Evolutionary conservation across 352 stramenopile genomes (phyloP), one percentile per base, ranked within the genome.

Genomic region (Phytophthora meadii): DNA sequence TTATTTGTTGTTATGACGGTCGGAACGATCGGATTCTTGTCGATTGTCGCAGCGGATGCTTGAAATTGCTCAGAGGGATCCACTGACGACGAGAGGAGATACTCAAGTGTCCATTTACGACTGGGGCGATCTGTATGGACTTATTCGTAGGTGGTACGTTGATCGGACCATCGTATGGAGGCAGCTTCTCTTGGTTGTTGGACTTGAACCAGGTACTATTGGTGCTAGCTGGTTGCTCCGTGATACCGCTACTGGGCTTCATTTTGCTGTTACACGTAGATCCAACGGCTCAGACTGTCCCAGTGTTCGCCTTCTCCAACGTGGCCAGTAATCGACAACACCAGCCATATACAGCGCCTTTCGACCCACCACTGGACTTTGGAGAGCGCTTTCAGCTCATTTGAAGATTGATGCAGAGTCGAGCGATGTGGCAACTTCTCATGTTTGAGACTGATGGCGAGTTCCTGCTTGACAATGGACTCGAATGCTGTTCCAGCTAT

Each of bases 21-120:
- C 9, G 90, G 88, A 0, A 96, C 86, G 19, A 68, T 96, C 11
- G 90, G 90, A 1, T 96, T 93, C 50, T 79, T 96, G 50, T 86
- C 89, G 4, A 93, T 95, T 69, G 83, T 95, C 0, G 82, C 88
- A 22, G 81, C 85, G 14, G 90, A 98, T 68, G 90, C 81, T 0
- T 77, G 82, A 93, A 48, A 62, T 89, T 24, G 79, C 75, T 0
- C 84, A 94, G 44, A 70, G 86, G 24, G 87, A 94, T 36, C 76
- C 84, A 10, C 61, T 90, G 22, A 39, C 52, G 4, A 73, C 61
- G 2, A 81, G 84, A 27, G 86, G 86, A 47, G 19, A 19, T 19
- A 19, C 19, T 19, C 19, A 19, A 19, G 19, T 83, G 34, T 65
- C 72, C 22, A 79, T 73, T 22, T 89, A 84, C 61, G 63, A 30